Percentiles rank a stretch among this genome's conserved stretches.
Evolutionary conservation across 192 early-diverging fungal species (phyloP).

Genomic region (Pilobolus umbonatus): DNA sequence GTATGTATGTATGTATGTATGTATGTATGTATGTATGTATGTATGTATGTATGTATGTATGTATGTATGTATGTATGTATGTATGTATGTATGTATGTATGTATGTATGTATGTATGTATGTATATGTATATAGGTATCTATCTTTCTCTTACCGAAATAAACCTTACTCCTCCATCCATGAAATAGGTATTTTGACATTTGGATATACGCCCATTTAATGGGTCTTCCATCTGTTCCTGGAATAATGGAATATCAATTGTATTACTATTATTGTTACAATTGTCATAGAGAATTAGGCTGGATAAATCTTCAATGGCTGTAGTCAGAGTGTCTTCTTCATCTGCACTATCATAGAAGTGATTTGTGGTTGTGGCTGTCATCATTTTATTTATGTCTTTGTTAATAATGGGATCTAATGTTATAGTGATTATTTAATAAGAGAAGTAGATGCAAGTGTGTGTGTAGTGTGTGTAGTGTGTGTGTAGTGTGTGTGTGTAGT

Average conservation of each 20-base stretch:
- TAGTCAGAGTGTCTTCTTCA: slow-evolving; percentile 3
- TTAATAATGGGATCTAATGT: neutral
- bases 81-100: too few relatives aligned
- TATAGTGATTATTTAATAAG: too few relatives aligned
- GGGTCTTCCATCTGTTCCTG: slow-evolving; percentile 16
- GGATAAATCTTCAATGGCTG: slow-evolving; percentile 6
- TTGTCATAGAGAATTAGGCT: neutral
- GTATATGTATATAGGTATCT: too few relatives aligned
- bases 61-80: too few relatives aligned
- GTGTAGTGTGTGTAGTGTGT: too few relatives aligned
- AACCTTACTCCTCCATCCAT: slow-evolving; percentile 33
- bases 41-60: too few relatives aligned
- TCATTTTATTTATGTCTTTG: neutral
- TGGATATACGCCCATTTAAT: slow-evolving; percentile 17
- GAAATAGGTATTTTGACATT: slow-evolving; percentile 34
- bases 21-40: too few relatives aligned
- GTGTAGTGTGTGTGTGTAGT: too few relatives aligned
- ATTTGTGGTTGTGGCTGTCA: neutral
- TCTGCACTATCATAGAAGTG: slow-evolving; percentile 2
- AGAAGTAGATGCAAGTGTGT: too few relatives aligned
- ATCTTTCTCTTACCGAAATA: slow-evolving; percentile 35
- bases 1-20: too few relatives aligned
- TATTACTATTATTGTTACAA: neutral
- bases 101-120: too few relatives aligned
- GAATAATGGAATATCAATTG: slow-evolving; percentile 6